Evolutionary conservation across 2,329 filamentous ascomycete species (phyloP).

Genomic region (Lasiodiplodia sp.): DNA sequence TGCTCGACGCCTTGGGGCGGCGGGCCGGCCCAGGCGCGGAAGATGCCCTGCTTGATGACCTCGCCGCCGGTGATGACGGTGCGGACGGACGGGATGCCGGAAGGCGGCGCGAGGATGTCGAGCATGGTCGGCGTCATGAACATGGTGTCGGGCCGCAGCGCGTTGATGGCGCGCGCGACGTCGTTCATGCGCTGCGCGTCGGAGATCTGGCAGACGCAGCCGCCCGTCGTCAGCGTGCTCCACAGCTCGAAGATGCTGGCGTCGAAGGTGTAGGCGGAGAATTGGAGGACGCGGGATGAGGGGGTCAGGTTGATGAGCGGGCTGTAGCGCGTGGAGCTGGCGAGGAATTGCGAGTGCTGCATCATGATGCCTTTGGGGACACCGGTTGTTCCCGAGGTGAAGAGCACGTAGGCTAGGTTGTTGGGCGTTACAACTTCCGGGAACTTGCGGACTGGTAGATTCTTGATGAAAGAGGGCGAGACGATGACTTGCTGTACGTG

Average conservation of each 20-base stretch:
- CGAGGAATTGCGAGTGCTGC: slow-evolving; percentile 31
- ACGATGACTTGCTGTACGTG: slow-evolving; percentile 36
- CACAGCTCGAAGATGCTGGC: slow-evolving; percentile 43
- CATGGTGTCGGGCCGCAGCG: slow-evolving; percentile 62
- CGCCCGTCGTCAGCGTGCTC: slow-evolving; percentile 58
- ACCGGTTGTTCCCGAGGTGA: slow-evolving; percentile 34
- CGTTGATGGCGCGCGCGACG: slow-evolving; percentile 56
- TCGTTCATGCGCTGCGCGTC: slow-evolving; percentile 61
- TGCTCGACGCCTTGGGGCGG: background rate
- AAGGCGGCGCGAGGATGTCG: slow-evolving; percentile 49
- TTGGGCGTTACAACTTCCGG: background rate
- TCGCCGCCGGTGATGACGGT: slow-evolving; percentile 55
- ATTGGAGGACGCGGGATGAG: slow-evolving; percentile 37
- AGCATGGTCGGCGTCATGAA: slow-evolving; percentile 66
- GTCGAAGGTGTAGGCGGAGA: slow-evolving; percentile 37
- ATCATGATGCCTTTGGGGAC: slow-evolving; percentile 38
- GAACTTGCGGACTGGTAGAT: background rate
- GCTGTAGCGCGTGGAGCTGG: slow-evolving; percentile 45
- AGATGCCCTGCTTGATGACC: slow-evolving; percentile 44
- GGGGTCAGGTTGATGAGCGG: slow-evolving; percentile 40
- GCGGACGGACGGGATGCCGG: slow-evolving; percentile 42
- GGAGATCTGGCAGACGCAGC: slow-evolving; percentile 66
- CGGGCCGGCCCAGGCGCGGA: slow-evolving; percentile 31
- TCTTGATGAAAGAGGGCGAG: background rate
- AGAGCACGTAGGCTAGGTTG: slow-evolving; percentile 46